Conservation (phyloP, 2,329 filamentous ascomycete species). For the Trichophyton verrucosum region DNA sequence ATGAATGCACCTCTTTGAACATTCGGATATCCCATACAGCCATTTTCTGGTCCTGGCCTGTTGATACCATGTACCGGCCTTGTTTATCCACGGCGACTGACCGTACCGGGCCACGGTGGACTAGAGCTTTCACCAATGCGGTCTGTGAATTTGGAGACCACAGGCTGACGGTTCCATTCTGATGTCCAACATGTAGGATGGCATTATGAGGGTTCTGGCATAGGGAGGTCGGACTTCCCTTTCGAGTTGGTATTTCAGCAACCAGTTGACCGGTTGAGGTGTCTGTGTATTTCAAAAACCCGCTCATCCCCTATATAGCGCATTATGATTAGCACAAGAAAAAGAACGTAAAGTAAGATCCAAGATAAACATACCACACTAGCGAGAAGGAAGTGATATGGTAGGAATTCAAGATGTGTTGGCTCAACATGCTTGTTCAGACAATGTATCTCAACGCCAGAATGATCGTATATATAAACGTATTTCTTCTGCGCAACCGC, state of each 20-base stretch:
- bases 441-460: slow-evolving; percentile 85
- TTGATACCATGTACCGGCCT: slow-evolving; percentile 89
- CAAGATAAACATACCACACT: slow-evolving; percentile 52
- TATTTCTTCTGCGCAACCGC: slow-evolving; percentile 94
- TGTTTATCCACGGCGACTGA: slow-evolving; percentile 75
- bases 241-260: slow-evolving; percentile 69
- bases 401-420: slow-evolving; percentile 85
- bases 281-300: slow-evolving; percentile 87
- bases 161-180: slow-evolving; percentile 85
- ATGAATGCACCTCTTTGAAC: slow-evolving; percentile 84
- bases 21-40: slow-evolving; percentile 92
- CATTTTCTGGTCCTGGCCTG: slow-evolving; percentile 82
- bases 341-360: neutral
- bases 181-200: slow-evolving; percentile 81
- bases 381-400: slow-evolving; percentile 87
- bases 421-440: slow-evolving; percentile 84
- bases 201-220: slow-evolving; percentile 87
- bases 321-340: neutral
- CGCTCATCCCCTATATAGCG: slow-evolving; percentile 52
- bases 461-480: slow-evolving; percentile 88
- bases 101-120: slow-evolving; percentile 79
- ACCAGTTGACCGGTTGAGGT: slow-evolving; percentile 85
- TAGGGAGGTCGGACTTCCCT: slow-evolving; percentile 72
- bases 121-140: slow-evolving; percentile 79
- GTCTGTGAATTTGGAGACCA: slow-evolving; percentile 90